A percentile compares a stretch with the other conserved stretches of the same genome.
phyloP scores from a whole-genome alignment of 2,329 filamentous ascomycete species.

The Cladosporium colombiae region DNA sequence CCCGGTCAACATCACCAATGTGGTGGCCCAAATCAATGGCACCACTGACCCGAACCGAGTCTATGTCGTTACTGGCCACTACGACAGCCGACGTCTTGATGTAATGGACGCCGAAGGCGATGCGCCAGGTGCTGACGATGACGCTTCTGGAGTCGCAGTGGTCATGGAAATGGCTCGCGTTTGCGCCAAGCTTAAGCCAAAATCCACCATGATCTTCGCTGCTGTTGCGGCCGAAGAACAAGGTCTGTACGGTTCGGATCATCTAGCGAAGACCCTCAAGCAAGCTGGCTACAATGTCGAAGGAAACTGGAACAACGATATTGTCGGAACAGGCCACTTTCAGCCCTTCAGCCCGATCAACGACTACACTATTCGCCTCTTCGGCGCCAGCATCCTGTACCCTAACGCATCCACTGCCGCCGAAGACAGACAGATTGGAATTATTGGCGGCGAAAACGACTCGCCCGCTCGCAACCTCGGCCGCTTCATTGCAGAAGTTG shows the following conservation, averaged over 20 bases:
- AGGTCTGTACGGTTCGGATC: constrained; percentile 53
- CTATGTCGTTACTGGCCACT: constrained; percentile 59
- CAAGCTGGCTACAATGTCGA: constrained; percentile 57
- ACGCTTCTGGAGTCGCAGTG: constrained; percentile 58
- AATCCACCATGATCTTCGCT: constrained; percentile 57
- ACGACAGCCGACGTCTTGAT: constrained; percentile 56
- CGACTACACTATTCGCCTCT: constrained; percentile 54
- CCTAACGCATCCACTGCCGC: constrained; percentile 46
- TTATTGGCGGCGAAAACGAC: constrained; percentile 56
- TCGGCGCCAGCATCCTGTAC: constrained; percentile 50
- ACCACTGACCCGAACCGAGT: constrained; percentile 50
- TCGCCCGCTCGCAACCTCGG: constrained; percentile 57
- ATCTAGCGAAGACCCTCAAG: constrained; percentile 55
- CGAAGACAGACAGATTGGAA: constrained; percentile 41
- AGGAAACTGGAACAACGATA: constrained; percentile 61
- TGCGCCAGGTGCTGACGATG: constrained; percentile 60
- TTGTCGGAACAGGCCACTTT: constrained; percentile 50
- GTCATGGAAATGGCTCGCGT: constrained; percentile 58
- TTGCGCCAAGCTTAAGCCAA: constrained; percentile 49
- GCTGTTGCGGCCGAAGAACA: constrained; percentile 62
- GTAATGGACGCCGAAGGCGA: constrained; percentile 54
- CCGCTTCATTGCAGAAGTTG: constrained; percentile 57
- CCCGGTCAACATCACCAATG: constrained; percentile 56
- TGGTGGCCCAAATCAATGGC: constrained; percentile 55
- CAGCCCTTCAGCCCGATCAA: constrained; percentile 43